Conservation (phyloP, 2,329 filamentous ascomycete genomes). For the Monilinia fructigena region DNA sequence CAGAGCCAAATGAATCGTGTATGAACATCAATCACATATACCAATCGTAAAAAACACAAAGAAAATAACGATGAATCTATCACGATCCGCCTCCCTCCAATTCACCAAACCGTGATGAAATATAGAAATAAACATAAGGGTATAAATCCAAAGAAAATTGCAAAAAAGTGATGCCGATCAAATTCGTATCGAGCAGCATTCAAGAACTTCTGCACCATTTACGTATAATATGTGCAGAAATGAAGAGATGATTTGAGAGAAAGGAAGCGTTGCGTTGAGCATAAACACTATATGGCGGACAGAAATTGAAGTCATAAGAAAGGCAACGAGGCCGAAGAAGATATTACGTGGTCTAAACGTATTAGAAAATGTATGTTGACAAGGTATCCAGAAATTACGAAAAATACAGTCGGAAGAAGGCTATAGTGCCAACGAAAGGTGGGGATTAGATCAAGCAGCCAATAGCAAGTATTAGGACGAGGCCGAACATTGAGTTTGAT, state of each 20-base stretch:
- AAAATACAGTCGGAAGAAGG: background rate
- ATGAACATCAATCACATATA: constrained; percentile 22
- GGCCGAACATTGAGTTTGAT: constrained; percentile 18
- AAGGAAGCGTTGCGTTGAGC: constrained; percentile 2
- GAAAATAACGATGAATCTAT: background rate
- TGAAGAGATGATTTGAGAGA: background rate
- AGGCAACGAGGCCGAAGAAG: background rate
- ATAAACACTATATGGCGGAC: constrained; percentile 10
- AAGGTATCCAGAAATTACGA: constrained; percentile 3
- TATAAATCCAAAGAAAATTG: constrained; percentile 16
- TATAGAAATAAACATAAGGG: constrained; percentile 6
- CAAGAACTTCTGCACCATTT: background rate
- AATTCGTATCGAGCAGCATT: background rate
- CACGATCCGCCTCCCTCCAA: background rate
- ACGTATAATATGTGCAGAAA: background rate
- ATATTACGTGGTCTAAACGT: constrained; percentile 23
- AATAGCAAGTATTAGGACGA: constrained; percentile 16
- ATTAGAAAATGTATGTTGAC: constrained; percentile 20
- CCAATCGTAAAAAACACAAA: constrained; percentile 11
- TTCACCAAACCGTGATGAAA: constrained; percentile 2
- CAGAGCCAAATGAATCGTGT: constrained; percentile 21
- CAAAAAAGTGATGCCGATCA: background rate
- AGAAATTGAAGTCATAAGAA: constrained; percentile 13
- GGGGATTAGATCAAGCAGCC: constrained; percentile 10
- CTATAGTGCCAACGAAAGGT: background rate